Evolutionary conservation across 164 flowering plant species (phyloP).

Genomic region (Litsea cubeba): DNA sequence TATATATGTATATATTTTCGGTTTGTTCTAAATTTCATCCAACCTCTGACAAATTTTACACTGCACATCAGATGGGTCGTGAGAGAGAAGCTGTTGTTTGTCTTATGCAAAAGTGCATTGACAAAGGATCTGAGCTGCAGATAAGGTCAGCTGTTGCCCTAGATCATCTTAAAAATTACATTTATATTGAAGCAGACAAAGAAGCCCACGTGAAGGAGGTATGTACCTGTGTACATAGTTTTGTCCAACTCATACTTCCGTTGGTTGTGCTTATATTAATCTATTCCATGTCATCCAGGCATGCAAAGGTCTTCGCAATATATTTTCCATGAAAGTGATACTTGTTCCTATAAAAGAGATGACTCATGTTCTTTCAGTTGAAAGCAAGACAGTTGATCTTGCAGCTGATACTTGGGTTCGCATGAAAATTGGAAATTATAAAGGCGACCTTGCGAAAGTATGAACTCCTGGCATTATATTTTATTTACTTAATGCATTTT

Average conservation of each 20-base stretch:
- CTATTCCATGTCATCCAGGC: conserved; percentile 47
- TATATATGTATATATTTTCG: not conserved
- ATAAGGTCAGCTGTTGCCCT: conserved; percentile 86
- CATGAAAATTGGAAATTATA: conserved; percentile 87
- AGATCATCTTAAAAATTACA: conserved; percentile 86
- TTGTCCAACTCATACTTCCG: not conserved
- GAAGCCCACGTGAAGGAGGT: conserved; percentile 99
- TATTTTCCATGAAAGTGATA: conserved; percentile 51
- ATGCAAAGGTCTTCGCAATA: conserved; percentile 78
- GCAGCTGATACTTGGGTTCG: conserved; percentile 89
- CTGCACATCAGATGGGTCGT: conserved; percentile 60
- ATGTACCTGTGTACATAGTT: conserved; percentile 10
- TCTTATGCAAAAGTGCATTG: conserved; percentile 88
- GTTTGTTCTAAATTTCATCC: not conserved
- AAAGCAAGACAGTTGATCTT: conserved; percentile 81
- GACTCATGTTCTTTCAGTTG: conserved; percentile 97
- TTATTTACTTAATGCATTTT: no score
- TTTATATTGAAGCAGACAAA: conserved; percentile 92
- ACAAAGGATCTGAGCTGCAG: conserved; percentile 80
- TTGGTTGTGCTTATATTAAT: not conserved
- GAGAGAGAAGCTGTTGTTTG: conserved; percentile 90
- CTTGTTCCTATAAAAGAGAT: conserved; percentile 95
- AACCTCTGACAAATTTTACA: not conserved
- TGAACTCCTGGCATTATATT: not conserved
- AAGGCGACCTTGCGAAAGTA: conserved; percentile 97